These are phyloP conservation scores for Talaromyces sp. DNA, from an alignment of 2,329 filamentous ascomycete genomes.

Conservation along the genomic window DNA sequence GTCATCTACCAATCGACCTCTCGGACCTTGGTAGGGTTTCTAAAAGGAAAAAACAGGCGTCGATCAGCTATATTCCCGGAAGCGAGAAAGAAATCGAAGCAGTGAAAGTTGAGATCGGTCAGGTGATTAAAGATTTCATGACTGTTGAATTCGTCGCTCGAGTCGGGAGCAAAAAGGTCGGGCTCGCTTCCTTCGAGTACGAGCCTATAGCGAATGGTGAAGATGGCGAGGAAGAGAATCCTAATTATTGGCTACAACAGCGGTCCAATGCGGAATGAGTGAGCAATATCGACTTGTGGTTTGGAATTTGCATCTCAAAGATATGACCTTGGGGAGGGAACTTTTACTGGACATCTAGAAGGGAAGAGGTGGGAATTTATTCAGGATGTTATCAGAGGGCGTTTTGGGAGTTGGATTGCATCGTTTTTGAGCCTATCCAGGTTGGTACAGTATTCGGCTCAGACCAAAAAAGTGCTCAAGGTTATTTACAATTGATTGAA, in stretches of 20 bases:
- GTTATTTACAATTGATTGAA: neutral
- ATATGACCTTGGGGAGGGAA: too few species aligned
- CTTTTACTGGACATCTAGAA: neutral
- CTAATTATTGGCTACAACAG: too few species aligned
- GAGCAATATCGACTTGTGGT: too few species aligned
- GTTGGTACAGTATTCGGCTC: neutral
- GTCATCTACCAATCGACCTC: neutral
- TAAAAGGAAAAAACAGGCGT: neutral
- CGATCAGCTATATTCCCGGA: neutral
- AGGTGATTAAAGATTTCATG: neutral
- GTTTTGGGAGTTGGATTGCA: neutral
- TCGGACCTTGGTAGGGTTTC: neutral
- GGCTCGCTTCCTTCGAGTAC: neutral
- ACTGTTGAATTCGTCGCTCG: slow-evolving; percentile 6
- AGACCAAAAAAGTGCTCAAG: neutral
- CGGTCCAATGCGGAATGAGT: too few species aligned
- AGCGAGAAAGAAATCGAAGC: neutral
- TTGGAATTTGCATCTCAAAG: too few species aligned
- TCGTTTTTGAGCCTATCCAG: neutral
- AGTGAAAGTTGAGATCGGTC: slow-evolving; percentile 7
- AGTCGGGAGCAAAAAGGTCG: neutral
- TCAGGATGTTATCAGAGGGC: neutral
- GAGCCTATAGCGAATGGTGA: neutral
- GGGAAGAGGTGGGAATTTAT: neutral
- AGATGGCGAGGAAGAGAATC: neutral